phyloP scores from a whole-genome alignment of 495 filamentous ascomycete species.

The Bacidia gigantensis region DNA sequence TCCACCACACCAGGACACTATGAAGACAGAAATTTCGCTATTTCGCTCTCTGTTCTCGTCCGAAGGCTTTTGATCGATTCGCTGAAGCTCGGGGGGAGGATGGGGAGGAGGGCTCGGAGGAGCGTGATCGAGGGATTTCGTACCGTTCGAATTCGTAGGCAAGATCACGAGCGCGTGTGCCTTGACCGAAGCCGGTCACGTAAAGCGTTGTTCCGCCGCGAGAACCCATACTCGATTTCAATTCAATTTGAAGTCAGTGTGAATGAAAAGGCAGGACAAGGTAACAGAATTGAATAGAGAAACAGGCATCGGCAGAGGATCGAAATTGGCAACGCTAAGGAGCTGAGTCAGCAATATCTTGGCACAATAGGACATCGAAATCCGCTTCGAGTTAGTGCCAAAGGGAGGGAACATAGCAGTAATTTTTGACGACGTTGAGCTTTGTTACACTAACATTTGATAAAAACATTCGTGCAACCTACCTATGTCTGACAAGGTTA shows the following conservation, averaged over 20 bases:
- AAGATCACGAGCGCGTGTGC: constrained; percentile 97
- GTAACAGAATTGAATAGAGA: not conserved
- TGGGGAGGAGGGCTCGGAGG: constrained; percentile 6
- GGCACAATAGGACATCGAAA: too few relatives aligned
- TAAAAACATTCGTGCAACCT: too few relatives aligned
- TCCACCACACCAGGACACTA: not conserved
- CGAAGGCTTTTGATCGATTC: not conserved
- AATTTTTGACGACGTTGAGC: too few relatives aligned
- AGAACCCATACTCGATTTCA: constrained; percentile 50
- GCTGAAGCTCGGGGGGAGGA: constrained; percentile 30
- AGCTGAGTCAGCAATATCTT: too few relatives aligned
- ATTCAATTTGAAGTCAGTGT: not conserved
- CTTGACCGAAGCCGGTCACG: constrained; percentile 95
- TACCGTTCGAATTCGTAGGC: constrained; percentile 99
- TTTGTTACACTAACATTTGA: too few relatives aligned
- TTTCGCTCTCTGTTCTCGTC: not conserved
- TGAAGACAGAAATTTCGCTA: not conserved
- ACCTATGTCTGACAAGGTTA: too few relatives aligned
- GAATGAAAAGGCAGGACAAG: not conserved
- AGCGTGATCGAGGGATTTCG: constrained; percentile 29
- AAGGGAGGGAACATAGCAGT: too few relatives aligned
- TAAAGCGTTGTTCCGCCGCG: constrained; percentile 89
- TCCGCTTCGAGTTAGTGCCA: too few relatives aligned
- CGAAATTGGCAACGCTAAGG: not conserved
- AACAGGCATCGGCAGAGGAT: too few relatives aligned